Evolutionary conservation across 2,329 filamentous ascomycete species (phyloP), one percentile per base, ranked within the genome.

Genomic region (Botrytis galanthina): DNA sequence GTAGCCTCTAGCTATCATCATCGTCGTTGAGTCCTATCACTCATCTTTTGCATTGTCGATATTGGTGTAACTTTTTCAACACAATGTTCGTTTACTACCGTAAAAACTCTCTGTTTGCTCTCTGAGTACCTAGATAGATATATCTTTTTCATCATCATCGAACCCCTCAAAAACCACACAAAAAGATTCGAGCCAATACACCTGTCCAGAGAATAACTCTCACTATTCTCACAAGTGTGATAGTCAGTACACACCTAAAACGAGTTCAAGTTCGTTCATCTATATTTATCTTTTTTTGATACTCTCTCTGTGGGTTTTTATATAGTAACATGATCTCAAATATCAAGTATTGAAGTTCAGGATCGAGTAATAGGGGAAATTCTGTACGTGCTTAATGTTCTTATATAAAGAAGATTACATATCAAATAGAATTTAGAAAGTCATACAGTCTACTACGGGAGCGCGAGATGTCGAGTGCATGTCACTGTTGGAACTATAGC

Each of bases 401-500:
- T n/a, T 14, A 5, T 54, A 54, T n/a, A 7, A 54, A n/a, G 2
- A 54, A 14, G 12, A 54, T 5, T 54, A 0, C 12, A 14, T 54
- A 1, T 54, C 26, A n/a, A 14, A 14, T 42, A 39, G 37, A 39
- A 39, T 39, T 5, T 9, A n/a, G 1, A 51, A n/a, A n/a, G 1
- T n/a, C 2, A 51, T 10, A n/a, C 10, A 51, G 10, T 51, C 26
- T 51, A 12, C 22, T n/a, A 26, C 10, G 3, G 3, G 7, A 22
- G 37, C 37, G 35, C 35, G 35, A 4, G 3, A 35, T 35, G 35
- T 35, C 3, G 35, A 35, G 35, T 35, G 4, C 35, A 35, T 35
- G 0, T 6, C 22, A 1, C 22, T 26, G 4, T 51, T 51, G 1
- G 4, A 51, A n/a, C 3, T n/a, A 6, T n/a, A 1, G 5, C 26